Evolutionary conservation across 31 red algal genomes (phyloP).

Genomic region (Odonthalia washingtoniensis): DNA sequence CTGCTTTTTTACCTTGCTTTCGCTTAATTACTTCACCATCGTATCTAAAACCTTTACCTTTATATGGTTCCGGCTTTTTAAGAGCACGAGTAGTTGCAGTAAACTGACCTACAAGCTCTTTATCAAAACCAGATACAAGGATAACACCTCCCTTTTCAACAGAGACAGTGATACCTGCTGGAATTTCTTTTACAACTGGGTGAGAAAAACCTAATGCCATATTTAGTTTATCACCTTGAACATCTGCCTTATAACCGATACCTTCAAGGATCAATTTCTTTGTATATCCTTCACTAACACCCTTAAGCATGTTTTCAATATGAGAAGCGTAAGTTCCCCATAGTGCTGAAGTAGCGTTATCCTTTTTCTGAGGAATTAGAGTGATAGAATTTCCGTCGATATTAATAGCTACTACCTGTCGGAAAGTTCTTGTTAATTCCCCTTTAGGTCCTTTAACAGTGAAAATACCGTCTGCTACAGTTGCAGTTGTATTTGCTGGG

Average conservation of each 20-base stretch:
- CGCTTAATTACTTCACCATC: constrained; percentile 16
- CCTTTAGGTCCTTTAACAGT: constrained; percentile 3
- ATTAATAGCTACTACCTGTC: constrained; percentile 4
- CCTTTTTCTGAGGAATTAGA: not conserved
- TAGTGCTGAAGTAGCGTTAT: not conserved
- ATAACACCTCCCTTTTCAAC: constrained; percentile 10
- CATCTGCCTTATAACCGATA: not conserved
- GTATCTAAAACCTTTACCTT: constrained; percentile 21
- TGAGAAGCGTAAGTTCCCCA: constrained; percentile 5
- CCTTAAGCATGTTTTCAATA: constrained; percentile 14
- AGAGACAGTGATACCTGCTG: not conserved
- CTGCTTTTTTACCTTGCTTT: constrained; percentile 23
- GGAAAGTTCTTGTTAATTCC: constrained; percentile 5
- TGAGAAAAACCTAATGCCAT: constrained; percentile 8
- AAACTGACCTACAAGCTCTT: constrained; percentile 23
- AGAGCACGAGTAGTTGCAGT: not conserved
- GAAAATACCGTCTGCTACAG: not conserved
- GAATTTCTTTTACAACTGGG: constrained; percentile 17
- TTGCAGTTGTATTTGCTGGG: not conserved
- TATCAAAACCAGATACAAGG: constrained; percentile 16
- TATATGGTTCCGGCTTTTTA: constrained; percentile 17
- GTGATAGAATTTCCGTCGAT: not conserved
- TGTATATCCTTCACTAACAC: constrained; percentile 1
- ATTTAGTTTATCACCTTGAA: constrained; percentile 1
- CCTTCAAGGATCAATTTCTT: constrained; percentile 1